Percentiles rank a stretch among this genome's conserved stretches.
Evolutionary conservation across 768 basidiomycete species (phyloP).

Genomic region (Trametes elegans): DNA sequence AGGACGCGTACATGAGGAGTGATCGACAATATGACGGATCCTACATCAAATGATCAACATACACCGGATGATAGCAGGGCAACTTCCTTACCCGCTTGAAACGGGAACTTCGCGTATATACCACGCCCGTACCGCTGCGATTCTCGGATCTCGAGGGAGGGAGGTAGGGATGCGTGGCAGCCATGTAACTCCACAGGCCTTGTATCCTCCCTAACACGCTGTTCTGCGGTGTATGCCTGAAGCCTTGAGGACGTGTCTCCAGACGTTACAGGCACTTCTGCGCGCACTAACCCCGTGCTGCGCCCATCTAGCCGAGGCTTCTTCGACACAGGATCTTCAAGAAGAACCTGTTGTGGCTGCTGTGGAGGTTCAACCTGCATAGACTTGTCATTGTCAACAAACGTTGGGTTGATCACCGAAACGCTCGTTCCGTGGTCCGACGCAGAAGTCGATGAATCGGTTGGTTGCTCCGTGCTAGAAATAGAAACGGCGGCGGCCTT

Average conservation of each 20-base stretch:
- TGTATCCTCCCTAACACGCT: neutral
- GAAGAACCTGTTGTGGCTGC: neutral
- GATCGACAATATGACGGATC: constrained; percentile 53
- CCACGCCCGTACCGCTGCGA: constrained; percentile 43
- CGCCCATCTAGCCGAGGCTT: neutral
- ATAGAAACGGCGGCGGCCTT: neutral
- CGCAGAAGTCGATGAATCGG: neutral
- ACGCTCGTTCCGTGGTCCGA: neutral
- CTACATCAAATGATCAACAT: constrained; percentile 36
- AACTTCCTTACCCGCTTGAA: constrained; percentile 37
- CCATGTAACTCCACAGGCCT: constrained; percentile 8
- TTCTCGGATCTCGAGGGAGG: constrained; percentile 38
- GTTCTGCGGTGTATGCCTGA: neutral
- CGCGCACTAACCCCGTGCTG: no score
- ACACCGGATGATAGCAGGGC: neutral
- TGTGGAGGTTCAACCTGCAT: neutral
- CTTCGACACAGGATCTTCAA: neutral
- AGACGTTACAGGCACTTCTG: no score
- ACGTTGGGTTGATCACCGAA: neutral
- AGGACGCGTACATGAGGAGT: constrained; percentile 64
- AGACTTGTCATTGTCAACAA: neutral
- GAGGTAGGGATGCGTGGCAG: constrained; percentile 38
- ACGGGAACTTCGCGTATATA: constrained; percentile 38
- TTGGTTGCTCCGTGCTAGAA: neutral
- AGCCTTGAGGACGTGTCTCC: neutral